phyloP scores from a whole-genome alignment of 306 rosid genomes.

The Casuarina equisetifolia region DNA sequence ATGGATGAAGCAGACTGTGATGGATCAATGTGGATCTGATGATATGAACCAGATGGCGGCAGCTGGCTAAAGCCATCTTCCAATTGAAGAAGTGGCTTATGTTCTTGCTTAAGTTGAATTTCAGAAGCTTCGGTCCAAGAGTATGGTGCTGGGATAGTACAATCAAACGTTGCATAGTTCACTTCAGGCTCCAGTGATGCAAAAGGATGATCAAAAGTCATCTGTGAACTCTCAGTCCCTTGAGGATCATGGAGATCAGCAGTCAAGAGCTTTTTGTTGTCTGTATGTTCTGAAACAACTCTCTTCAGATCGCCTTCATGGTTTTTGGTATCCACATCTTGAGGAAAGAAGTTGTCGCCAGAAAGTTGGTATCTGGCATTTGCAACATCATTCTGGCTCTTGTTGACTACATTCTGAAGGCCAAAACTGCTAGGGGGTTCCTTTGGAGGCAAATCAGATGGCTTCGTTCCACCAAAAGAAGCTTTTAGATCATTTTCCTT shows the following conservation, averaged over 20 bases:
- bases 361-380: slow-evolving; percentile 47
- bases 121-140: slow-evolving; percentile 54
- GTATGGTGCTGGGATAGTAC: slow-evolving; percentile 45
- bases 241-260: slow-evolving; percentile 42
- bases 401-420: slow-evolving; percentile 41
- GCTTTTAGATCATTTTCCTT: slow-evolving; percentile 67
- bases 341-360: slow-evolving; percentile 45
- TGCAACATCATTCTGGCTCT: slow-evolving; percentile 55
- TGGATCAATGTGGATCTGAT: slow-evolving; percentile 44
- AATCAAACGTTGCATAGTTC: slow-evolving; percentile 43
- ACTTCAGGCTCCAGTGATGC: slow-evolving; percentile 53
- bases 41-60: slow-evolving; percentile 44
- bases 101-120: slow-evolving; percentile 44
- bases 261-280: slow-evolving; percentile 42
- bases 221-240: slow-evolving; percentile 29
- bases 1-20: slow-evolving; percentile 51
- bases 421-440: slow-evolving; percentile 54
- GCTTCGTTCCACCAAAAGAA: slow-evolving; percentile 62
- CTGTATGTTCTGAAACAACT: slow-evolving; percentile 47
- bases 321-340: slow-evolving; percentile 38
- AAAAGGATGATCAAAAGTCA: slow-evolving; percentile 43
- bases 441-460: slow-evolving; percentile 52
- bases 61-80: slow-evolving; percentile 53
- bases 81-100: slow-evolving; percentile 41
- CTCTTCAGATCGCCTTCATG: slow-evolving; percentile 46